A percentile compares a stretch with the other conserved stretches of the same genome.
phyloP scores from a whole-genome alignment of 352 stramenopile species.

The Globisporangium cystogenes region DNA sequence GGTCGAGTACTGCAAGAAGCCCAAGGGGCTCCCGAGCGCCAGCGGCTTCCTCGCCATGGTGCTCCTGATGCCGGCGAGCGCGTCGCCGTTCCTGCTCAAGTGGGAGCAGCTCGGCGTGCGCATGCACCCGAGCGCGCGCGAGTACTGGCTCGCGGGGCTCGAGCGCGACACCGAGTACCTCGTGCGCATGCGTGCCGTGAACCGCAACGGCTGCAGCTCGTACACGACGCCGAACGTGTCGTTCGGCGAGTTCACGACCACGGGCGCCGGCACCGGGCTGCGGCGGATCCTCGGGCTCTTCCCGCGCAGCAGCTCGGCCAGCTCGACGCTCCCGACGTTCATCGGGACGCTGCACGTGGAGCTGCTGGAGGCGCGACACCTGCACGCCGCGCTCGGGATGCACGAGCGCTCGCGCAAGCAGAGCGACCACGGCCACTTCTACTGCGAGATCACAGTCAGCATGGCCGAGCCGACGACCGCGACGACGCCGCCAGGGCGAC shows the following conservation, averaged over 20 bases:
- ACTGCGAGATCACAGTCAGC: slow-evolving; percentile 21
- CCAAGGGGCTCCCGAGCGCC: slow-evolving; percentile 30
- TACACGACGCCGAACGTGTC: slow-evolving; percentile 42
- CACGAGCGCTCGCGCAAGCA: slow-evolving; percentile 1
- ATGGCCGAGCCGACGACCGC: slow-evolving; percentile 8
- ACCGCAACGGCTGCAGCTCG: slow-evolving; percentile 58
- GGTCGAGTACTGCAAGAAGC: slow-evolving; percentile 59
- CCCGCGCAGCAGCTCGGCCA: slow-evolving; percentile 1
- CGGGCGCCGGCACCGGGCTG: not conserved
- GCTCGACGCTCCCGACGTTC: slow-evolving; percentile 22
- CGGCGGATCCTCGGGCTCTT: slow-evolving; percentile 12
- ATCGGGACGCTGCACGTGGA: slow-evolving; percentile 61
- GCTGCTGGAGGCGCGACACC: slow-evolving; percentile 39
- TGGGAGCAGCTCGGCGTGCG: slow-evolving; percentile 44
- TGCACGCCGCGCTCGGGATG: slow-evolving; percentile 6
- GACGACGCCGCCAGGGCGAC: slow-evolving; percentile 4
- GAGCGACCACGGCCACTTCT: slow-evolving; percentile 15
- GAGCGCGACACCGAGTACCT: slow-evolving; percentile 56
- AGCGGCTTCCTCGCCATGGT: slow-evolving; percentile 50
- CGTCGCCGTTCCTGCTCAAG: slow-evolving; percentile 27
- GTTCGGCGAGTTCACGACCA: slow-evolving; percentile 36
- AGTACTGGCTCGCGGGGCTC: slow-evolving; percentile 53
- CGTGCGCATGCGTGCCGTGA: slow-evolving; percentile 46
- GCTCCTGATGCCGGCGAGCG: slow-evolving; percentile 30
- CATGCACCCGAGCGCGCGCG: slow-evolving; percentile 39